These are phyloP conservation scores for Lactarius sanguifluus DNA, from an alignment of 768 basidiomycete genomes.

Conservation along the genomic window DNA sequence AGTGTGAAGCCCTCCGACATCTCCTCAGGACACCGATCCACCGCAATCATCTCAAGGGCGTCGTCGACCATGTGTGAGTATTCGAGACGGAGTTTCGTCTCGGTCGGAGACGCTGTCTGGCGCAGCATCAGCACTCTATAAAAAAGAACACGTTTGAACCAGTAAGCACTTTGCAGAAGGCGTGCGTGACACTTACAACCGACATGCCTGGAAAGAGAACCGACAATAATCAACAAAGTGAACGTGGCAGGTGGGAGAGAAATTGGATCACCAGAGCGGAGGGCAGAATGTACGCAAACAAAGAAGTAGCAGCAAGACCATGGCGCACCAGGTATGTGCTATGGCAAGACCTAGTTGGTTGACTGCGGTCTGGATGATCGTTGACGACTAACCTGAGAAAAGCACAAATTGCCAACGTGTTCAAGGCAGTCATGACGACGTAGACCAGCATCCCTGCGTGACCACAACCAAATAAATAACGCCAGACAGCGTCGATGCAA, in stretches of 20 bases:
- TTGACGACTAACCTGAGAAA: conserved; percentile 16
- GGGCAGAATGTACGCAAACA: conserved; percentile 24
- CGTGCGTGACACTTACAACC: conserved; percentile 13
- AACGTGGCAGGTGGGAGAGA: background rate
- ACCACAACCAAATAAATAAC: background rate
- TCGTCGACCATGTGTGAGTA: conserved; percentile 18
- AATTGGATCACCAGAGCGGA: conserved; percentile 17
- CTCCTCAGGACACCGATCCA: background rate
- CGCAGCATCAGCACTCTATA: conserved; percentile 29
- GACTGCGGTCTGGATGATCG: background rate
- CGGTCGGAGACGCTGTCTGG: conserved; percentile 22
- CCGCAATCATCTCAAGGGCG: conserved; percentile 22
- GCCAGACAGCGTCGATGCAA: background rate
- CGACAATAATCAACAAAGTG: background rate
- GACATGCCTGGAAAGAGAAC: conserved; percentile 17
- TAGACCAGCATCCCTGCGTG: conserved; percentile 25
- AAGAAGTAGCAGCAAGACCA: conserved; percentile 5
- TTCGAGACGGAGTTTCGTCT: conserved; percentile 11
- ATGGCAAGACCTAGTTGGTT: background rate
- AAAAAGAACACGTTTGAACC: background rate
- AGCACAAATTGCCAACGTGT: conserved; percentile 20
- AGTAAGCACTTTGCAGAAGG: background rate
- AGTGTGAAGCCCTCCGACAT: background rate
- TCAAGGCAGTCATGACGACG: conserved; percentile 24
- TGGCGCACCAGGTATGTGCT: conserved; percentile 5